A percentile compares a stretch with the other conserved stretches of the same genome.
Conservation (phyloP, 176 grass and related monocot genomes). For the Oryza brachyantha region DNA sequence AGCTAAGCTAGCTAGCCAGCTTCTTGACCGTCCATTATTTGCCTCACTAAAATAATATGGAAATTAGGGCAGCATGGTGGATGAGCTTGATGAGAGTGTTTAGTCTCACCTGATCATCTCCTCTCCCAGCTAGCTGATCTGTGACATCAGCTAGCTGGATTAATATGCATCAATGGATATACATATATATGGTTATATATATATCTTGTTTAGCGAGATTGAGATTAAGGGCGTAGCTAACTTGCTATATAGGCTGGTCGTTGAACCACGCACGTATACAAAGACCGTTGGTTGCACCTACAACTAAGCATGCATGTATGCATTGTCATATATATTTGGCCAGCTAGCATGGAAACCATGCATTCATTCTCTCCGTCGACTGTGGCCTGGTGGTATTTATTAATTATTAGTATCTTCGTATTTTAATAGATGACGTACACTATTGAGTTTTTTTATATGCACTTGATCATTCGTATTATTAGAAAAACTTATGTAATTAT, state of each 20-base stretch:
- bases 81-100: background rate
- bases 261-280: background rate
- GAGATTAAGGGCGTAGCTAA: no score
- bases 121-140: no score
- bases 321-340: background rate
- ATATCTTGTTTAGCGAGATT: background rate
- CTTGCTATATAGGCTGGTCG: background rate
- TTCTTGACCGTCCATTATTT: background rate
- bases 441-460: no score
- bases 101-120: background rate
- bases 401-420: no score
- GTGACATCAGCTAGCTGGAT: background rate
- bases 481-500: no score
- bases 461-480: no score
- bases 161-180: background rate
- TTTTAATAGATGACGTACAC: no score
- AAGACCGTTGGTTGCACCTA: background rate
- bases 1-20: background rate
- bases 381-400: no score
- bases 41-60: background rate
- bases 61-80: background rate
- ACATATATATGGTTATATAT: no score
- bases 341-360: background rate
- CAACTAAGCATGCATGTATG: background rate
- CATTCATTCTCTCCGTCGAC: no score